phyloP scores from a whole-genome alignment of 2,329 filamentous ascomycete species.

The Trichoderma guizhouense region DNA sequence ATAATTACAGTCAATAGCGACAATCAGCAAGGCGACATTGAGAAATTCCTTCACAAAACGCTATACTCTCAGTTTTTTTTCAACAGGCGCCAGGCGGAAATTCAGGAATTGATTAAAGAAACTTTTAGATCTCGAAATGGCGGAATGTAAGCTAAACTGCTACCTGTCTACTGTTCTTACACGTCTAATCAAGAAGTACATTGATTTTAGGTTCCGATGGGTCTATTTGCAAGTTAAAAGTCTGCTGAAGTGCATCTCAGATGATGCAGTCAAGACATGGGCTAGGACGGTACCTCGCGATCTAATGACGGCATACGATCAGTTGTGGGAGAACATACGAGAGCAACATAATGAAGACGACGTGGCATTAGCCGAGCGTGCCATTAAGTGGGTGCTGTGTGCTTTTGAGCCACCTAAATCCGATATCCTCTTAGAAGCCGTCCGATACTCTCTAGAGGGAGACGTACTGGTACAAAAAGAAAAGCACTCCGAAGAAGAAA shows the following conservation, averaged over 20 bases:
- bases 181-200: not conserved
- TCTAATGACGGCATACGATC: constrained; percentile 19
- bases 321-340: constrained; percentile 5
- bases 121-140: not conserved
- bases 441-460: not conserved
- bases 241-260: not conserved
- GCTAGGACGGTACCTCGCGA: constrained; percentile 14
- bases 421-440: not conserved
- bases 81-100: not conserved
- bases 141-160: not conserved
- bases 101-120: not conserved
- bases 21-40: constrained; percentile 22
- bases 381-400: constrained; percentile 2
- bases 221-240: constrained; percentile 21
- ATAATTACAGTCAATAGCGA: constrained; percentile 17
- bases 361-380: constrained; percentile 11
- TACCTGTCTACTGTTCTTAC: not conserved
- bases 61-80: not conserved
- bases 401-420: not conserved
- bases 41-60: constrained; percentile 18
- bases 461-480: not conserved
- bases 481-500: not conserved
- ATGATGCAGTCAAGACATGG: constrained; percentile 19
- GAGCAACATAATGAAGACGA: not conserved
- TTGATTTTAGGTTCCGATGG: constrained; percentile 23